Conservation (phyloP, 129 eudicot species). For the Lactuca saligna region DNA sequence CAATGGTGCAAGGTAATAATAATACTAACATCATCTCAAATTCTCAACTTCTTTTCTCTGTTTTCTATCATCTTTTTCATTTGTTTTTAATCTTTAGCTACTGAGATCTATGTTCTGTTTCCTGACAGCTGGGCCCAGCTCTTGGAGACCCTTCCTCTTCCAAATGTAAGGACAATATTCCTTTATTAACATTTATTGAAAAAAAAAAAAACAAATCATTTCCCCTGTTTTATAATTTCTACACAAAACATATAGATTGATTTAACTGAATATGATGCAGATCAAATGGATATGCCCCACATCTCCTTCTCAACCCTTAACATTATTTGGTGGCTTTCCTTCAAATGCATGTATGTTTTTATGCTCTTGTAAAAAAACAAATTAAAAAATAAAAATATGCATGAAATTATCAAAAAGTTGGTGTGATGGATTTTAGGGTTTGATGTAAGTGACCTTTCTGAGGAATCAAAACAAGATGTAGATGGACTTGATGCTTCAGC, state of each 20-base stretch:
- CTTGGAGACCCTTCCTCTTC: constrained; percentile 92
- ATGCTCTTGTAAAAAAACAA: not conserved
- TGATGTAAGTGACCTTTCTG: constrained; percentile 74
- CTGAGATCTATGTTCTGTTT: constrained; percentile 27
- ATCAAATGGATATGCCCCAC: constrained; percentile 98
- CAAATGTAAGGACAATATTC: constrained; percentile 49
- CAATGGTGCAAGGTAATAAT: constrained; percentile 66
- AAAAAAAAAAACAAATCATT: constrained; percentile 3
- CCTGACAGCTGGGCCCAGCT: constrained; percentile 79
- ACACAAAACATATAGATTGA: not conserved
- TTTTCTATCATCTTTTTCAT: constrained; percentile 6
- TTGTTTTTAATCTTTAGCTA: not conserved
- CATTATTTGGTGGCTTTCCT: constrained; percentile 87
- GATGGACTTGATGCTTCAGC: constrained; percentile 84
- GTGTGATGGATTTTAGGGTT: constrained; percentile 51
- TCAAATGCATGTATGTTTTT: constrained; percentile 84
- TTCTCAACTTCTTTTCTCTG: not conserved
- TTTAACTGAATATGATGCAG: constrained; percentile 45
- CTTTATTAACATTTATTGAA: not conserved
- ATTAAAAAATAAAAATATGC: not conserved
- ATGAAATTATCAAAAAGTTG: constrained; percentile 10
- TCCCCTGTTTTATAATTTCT: constrained; percentile 3
- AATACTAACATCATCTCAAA: not conserved
- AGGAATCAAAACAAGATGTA: constrained; percentile 60
- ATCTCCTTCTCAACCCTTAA: constrained; percentile 83